These are phyloP conservation scores for Colletotrichum magnum DNA, from an alignment of 2,329 filamentous ascomycete genomes.

Conservation along the genomic window DNA sequence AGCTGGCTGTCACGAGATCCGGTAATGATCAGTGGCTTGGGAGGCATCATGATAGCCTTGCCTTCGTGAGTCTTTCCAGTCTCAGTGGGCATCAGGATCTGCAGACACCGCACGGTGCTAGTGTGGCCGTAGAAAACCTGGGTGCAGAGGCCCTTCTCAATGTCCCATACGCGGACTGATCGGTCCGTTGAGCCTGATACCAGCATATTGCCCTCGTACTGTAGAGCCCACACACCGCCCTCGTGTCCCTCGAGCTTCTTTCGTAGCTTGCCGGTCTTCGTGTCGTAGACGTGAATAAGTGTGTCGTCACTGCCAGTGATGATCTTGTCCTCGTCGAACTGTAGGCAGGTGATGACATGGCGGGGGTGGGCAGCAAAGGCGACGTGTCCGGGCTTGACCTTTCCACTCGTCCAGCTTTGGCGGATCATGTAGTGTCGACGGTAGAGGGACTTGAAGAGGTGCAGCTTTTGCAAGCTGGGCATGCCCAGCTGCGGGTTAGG, in stretches of 20 bases:
- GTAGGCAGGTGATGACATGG: constrained; percentile 96
- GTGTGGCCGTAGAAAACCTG: constrained; percentile 98
- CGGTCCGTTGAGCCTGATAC: constrained; percentile 97
- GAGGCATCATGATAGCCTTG: constrained; percentile 87
- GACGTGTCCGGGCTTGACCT: constrained; percentile 88
- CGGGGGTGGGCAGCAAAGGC: constrained; percentile 97
- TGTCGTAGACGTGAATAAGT: constrained; percentile 98
- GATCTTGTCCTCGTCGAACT: constrained; percentile 98
- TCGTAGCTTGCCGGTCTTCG: constrained; percentile 88
- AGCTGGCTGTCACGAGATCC: constrained; percentile 95
- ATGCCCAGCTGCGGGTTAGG: constrained; percentile 87
- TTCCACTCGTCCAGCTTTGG: constrained; percentile 90
- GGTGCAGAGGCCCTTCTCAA: constrained; percentile 90
- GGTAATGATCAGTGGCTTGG: constrained; percentile 96
- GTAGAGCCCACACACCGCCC: constrained; percentile 96
- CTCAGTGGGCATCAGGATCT: constrained; percentile 90
- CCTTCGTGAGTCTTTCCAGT: constrained; percentile 81
- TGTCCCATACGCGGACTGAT: constrained; percentile 99
- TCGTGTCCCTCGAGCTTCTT: constrained; percentile 93
- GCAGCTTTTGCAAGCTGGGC: constrained; percentile 83
- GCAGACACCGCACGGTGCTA: constrained; percentile 94
- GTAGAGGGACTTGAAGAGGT: constrained; percentile 97
- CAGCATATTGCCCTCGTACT: constrained; percentile 94
- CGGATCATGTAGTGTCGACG: constrained; percentile 92
- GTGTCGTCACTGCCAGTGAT: constrained; percentile 98